Evolutionary conservation across 2,329 filamentous ascomycete species (phyloP), one percentile per base, ranked within the genome.

Genomic region (Penicillium sp.): DNA sequence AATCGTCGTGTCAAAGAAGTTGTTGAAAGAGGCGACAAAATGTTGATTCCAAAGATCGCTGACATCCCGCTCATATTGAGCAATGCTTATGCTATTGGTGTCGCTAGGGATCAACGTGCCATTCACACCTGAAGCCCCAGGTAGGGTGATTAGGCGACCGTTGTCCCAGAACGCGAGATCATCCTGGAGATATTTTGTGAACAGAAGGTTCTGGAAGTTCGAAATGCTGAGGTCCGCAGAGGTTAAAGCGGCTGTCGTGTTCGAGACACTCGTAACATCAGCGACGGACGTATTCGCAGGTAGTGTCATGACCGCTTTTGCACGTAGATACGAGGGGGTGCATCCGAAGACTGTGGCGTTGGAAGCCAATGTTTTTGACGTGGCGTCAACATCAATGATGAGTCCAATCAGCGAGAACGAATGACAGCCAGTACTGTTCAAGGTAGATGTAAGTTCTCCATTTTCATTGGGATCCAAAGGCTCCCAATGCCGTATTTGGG

Each of bases 331-430:
- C 13, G 27, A 25, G 16, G 26, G 37, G 8, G 26, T 48, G 23
- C 60, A 62, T 7, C 57, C 60, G 11, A 62, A 57, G 13, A 54
- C 46, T 10, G 57, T 62, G 25, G 53, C 49, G 14, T 54, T 62
- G 2, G 60, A 55, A n/a, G 50, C 16, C 6, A 52, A 53, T 3
- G 48, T 43, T 21, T 46, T 42, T 25, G 49, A 44, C 19, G 46
- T 31, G 11, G 50, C 14, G 14, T 59, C 27, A 11, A 60, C 11
- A 43, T 60, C 53, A 25, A 62, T 48, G 8, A 29, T 23, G 1
- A 62, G 25, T 4, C 60, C 60, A 16, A 62, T 35, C 3, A 60
- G n/a, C 2, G 55, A 47, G 13, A 60, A 54, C 1, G 42, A 29
- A 8, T 26, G 37, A 39, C 60, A 62, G 11, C 54, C 59, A 5